Evolutionary conservation across 2,329 filamentous ascomycete genomes (phyloP), one percentile per base, ranked within the genome.

Genomic region (Simplicillium aogashimaense): DNA sequence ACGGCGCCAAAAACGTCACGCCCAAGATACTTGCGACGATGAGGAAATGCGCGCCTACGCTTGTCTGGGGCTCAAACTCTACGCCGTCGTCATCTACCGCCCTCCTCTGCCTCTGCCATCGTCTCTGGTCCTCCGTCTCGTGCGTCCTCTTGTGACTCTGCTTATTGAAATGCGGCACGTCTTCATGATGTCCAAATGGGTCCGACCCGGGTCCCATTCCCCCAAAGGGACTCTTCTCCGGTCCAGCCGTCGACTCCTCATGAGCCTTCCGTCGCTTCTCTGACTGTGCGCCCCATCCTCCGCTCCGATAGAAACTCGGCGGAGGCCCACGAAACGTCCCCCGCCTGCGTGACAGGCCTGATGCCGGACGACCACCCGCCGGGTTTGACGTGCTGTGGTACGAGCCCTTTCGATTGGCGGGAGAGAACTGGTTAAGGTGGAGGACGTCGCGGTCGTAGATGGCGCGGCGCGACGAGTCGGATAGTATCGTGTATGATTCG

Each of bases 321-420:
- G 92, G 89, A 3, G 92, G 90, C 0, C 90, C 90, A 15, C 76
- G 76, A 60, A 94, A 95, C 4, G 81, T 72, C 2, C 79, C 77
- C 3, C 86, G 72, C 17, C 90, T 76, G 32, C 82, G 76, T 56
- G 81, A 88, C 28, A 98, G 67, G 1, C 92, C 92, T 1, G 78
- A 86, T 1, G 92, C 79, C 0, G 89, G 80, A 1, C 92, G 77
- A 1, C 82, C 79, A 38, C 86, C 86, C 3, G 81, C 81, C 0
- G 78, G 83, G 39, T 69, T 65, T 13, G 66, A 64, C 45, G 64
- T 64, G 50, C 70, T 78, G 55, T 72, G 70, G 60, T 74, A 78
- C 38, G 70, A 76, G 43, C 66, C 67, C 35, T 38, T 61, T 57
- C 30, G 50, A 9, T 25, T 25, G 55, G 45, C 45, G 51, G 42